Evolutionary conservation across 2,329 filamentous ascomycete genomes (phyloP), one percentile per base, ranked within the genome.

Genomic region (Fusarium mundagurra): DNA sequence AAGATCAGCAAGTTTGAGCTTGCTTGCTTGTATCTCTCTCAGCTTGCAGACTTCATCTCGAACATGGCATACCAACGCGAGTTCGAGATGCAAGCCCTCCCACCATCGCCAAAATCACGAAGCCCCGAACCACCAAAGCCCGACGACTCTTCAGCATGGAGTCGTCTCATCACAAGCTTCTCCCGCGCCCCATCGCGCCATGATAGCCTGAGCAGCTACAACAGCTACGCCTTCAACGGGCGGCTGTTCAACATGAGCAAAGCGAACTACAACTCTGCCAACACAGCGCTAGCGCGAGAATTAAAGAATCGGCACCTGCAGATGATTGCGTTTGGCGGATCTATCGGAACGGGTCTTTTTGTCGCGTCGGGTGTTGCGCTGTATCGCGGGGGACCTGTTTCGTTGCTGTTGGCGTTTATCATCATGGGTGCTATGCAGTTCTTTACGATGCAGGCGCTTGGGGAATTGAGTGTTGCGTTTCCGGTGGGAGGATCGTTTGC

Each of bases 401-500:
- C 93, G 0, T 80, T 97, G 11, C 83, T 97, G 27, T 88, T 97
- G 59, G 92, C 92, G 12, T 97, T 94, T 79, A 81, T 85, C 65
- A 87, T 96, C 65, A 92, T 97, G 74, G 95, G 95, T 34, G 83
- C 90, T 78, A 97, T 98, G 94, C 84, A 98, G 73, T 98, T 94
- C 83, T 96, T 93, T 80, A 97, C 94, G 1, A 93, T 97, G 54
- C 95, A 98, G 78, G 94, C 95, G 0, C 86, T 98, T 22, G 95
- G 96, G 66, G 96, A 98, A 82, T 89, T 98, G 82, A 94, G 95
- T 20, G 95, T 98, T 24, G 84, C 94, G 12, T 98, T 96, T 77
- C 95, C 95, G 4, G 92, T 98, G 24, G 93, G 95, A 29, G 96
- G 95, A 53, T 97, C 94, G 3, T 98, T 98, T 81, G 93, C 94